Conservation (phyloP, 2,329 filamentous ascomycete genomes). For the Fusarium secorum region DNA sequence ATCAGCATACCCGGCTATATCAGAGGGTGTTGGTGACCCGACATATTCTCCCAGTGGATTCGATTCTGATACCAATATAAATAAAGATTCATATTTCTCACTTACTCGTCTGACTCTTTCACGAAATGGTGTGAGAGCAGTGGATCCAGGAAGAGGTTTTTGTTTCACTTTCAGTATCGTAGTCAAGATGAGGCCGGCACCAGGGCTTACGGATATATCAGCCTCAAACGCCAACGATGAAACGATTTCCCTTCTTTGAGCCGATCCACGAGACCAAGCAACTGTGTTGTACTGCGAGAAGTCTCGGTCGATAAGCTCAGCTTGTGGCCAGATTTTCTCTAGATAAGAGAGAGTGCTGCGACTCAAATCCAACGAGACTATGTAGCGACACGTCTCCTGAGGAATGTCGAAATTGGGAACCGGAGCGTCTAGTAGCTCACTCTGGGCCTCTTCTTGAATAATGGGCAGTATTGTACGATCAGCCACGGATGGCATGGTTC, state of each 20-base stretch:
- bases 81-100: constrained; percentile 69
- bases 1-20: constrained; percentile 56
- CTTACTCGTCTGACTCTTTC: constrained; percentile 63
- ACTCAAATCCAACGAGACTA: constrained; percentile 60
- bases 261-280: constrained; percentile 43
- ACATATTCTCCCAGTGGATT: constrained; percentile 53
- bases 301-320: constrained; percentile 68
- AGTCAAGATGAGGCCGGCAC: constrained; percentile 73
- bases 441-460: neutral
- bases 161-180: constrained; percentile 78
- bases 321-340: constrained; percentile 55
- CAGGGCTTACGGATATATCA: constrained; percentile 76
- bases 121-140: constrained; percentile 56
- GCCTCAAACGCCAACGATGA: constrained; percentile 64
- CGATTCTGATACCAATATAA: constrained; percentile 71
- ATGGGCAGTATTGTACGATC: neutral
- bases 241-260: constrained; percentile 39
- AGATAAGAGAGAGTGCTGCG: constrained; percentile 60
- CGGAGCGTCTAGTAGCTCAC: neutral
- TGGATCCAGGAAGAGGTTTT: constrained; percentile 65
- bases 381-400: constrained; percentile 45
- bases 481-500: neutral
- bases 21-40: constrained; percentile 49
- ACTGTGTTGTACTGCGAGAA: constrained; percentile 53
- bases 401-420: constrained; percentile 31